Percentiles rank a stretch among this genome's conserved stretches.
Evolutionary conservation across 257 asterid species (phyloP).

Genomic region (Avicennia marina): DNA sequence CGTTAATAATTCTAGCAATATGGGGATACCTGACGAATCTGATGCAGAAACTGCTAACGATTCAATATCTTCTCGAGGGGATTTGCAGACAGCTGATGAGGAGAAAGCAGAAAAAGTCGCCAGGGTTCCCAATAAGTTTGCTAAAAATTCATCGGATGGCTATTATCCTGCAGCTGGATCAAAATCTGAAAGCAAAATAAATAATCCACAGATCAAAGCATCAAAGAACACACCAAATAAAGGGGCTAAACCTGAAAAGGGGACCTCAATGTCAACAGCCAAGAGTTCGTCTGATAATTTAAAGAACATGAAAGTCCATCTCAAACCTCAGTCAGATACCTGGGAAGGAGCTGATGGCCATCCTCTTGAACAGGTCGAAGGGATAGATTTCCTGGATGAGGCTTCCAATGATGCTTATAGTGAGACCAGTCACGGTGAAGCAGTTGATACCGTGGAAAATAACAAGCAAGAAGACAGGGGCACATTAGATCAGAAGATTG

Average conservation of each 20-base stretch:
- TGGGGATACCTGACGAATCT: slow-evolving; percentile 66
- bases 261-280: slow-evolving; percentile 25
- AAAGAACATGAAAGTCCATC: slow-evolving; percentile 60
- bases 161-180: slow-evolving; percentile 29
- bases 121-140: slow-evolving; percentile 20
- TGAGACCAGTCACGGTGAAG: slow-evolving; percentile 53
- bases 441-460: slow-evolving; percentile 31
- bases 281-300: slow-evolving; percentile 38
- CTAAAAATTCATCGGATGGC: slow-evolving; percentile 31
- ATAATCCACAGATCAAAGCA: slow-evolving; percentile 21
- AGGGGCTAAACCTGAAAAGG: slow-evolving; percentile 31
- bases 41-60: slow-evolving; percentile 61
- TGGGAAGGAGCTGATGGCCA: slow-evolving; percentile 47
- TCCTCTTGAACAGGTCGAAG: slow-evolving; percentile 40
- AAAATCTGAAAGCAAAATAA: slow-evolving; percentile 34
- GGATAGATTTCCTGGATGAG: slow-evolving; percentile 40
- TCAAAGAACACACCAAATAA: slow-evolving; percentile 37
- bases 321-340: slow-evolving; percentile 53
- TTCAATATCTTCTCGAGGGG: slow-evolving; percentile 73
- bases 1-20: slow-evolving; percentile 43
- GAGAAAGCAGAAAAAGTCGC: slow-evolving; percentile 43
- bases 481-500: slow-evolving; percentile 45
- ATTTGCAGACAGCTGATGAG: slow-evolving; percentile 51
- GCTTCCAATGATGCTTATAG: slow-evolving; percentile 37
- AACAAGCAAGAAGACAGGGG: slow-evolving; percentile 32